A percentile compares a stretch with the other conserved stretches of the same genome.
Evolutionary conservation across 73 alveolate genomes (phyloP).

Genomic region (Effrenium voratum): DNA sequence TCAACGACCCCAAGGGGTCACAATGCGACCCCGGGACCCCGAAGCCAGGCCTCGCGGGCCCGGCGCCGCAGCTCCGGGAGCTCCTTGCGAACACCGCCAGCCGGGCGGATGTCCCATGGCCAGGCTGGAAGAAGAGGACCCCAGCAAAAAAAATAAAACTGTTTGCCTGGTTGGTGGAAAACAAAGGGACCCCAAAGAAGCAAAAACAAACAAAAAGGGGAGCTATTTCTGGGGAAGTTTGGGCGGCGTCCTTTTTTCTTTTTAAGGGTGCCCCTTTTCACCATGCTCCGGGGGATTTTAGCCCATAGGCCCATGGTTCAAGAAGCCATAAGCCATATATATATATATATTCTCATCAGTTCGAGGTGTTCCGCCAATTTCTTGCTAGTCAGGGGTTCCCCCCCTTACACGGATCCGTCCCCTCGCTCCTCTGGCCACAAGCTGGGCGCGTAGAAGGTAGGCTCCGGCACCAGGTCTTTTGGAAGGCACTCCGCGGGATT

Average conservation of each 20-base stretch:
- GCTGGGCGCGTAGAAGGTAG: conserved; percentile 87
- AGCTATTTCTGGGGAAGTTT: no score
- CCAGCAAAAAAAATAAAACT: neutral
- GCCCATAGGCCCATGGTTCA: no score
- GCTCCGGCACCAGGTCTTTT: conserved; percentile 19
- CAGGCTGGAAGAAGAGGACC: neutral
- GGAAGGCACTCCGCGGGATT: conserved; percentile 80
- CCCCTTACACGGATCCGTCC: no score
- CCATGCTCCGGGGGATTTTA: no score
- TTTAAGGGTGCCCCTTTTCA: no score
- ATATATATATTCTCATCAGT: no score
- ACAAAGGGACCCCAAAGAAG: neutral
- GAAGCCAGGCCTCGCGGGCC: conserved; percentile 57
- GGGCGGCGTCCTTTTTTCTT: no score
- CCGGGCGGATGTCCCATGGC: neutral
- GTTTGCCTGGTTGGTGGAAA: neutral
- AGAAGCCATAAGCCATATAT: no score
- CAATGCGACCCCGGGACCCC: no score
- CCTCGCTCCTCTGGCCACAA: conserved; percentile 92
- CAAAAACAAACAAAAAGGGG: no score
- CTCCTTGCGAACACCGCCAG: neutral
- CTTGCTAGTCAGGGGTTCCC: no score
- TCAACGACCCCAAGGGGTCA: neutral
- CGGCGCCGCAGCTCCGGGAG: conserved; percentile 60
- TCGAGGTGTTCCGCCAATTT: no score